Evolutionary conservation across 176 grass and related monocot genomes (phyloP).

Genomic region (Oryza glaberrima): DNA sequence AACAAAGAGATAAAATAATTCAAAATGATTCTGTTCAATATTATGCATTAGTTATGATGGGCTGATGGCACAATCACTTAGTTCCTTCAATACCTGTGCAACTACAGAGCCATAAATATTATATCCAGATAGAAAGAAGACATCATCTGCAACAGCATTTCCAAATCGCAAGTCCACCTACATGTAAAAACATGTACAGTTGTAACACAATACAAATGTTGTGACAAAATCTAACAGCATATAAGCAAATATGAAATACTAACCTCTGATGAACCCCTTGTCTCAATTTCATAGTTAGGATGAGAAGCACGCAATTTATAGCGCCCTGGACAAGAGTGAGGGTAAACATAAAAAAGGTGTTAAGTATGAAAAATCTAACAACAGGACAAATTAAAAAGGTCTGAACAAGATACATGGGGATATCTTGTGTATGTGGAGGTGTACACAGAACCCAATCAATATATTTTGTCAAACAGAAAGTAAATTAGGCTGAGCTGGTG

Average conservation of each 20-base stretch:
- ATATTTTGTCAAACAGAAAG: neutral
- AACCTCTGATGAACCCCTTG: constrained; percentile 79
- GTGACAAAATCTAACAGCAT: constrained; percentile 14
- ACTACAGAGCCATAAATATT: constrained; percentile 86
- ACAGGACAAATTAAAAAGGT: constrained; percentile 22
- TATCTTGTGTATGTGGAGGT: constrained; percentile 23
- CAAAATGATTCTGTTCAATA: neutral
- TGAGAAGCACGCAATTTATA: constrained; percentile 84
- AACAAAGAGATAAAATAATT: constrained; percentile 30
- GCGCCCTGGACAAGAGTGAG: constrained; percentile 60
- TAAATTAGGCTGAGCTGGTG: neutral
- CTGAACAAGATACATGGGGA: constrained; percentile 10
- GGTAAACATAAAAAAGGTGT: constrained; percentile 8
- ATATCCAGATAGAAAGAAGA: constrained; percentile 92
- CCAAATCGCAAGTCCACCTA: constrained; percentile 89
- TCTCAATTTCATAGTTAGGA: constrained; percentile 79
- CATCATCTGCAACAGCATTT: constrained; percentile 76
- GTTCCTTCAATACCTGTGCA: constrained; percentile 69
- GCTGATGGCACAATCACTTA: neutral
- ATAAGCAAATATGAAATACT: constrained; percentile 37
- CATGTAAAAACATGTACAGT: constrained; percentile 34
- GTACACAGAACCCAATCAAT: neutral
- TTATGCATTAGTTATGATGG: constrained; percentile 20
- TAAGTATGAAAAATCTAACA: constrained; percentile 3
- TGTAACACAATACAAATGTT: constrained; percentile 39